phyloP scores from a whole-genome alignment of 1,284 basidiomycete species.

The Ustilago hordei region DNA sequence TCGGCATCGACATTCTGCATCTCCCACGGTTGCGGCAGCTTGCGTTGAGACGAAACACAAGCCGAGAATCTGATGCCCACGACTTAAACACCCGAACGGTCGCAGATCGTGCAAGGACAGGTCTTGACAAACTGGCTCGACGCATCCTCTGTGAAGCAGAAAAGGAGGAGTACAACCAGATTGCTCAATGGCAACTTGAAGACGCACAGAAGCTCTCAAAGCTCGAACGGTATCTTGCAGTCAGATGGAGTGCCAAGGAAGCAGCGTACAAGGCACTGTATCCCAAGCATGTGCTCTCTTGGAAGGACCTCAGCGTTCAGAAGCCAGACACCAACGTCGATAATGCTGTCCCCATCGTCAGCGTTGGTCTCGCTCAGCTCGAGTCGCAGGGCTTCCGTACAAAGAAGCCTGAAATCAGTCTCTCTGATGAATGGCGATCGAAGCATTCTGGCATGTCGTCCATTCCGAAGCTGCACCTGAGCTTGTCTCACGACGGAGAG shows the following conservation, averaged over 20 bases:
- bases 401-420: constrained; percentile 36
- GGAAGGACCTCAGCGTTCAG: constrained; percentile 77
- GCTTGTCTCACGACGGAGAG: constrained; percentile 86
- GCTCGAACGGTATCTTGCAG: constrained; percentile 33
- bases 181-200: constrained; percentile 13
- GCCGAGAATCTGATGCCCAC: neutral
- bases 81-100: neutral
- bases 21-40: constrained; percentile 53
- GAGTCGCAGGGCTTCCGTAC: constrained; percentile 28
- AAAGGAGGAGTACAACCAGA: constrained; percentile 8
- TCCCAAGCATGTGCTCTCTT: constrained; percentile 76
- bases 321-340: constrained; percentile 15
- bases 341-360: neutral
- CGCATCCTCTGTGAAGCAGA: constrained; percentile 33
- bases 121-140: constrained; percentile 43
- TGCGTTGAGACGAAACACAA: constrained; percentile 16
- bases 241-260: constrained; percentile 77
- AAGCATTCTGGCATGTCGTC: constrained; percentile 46
- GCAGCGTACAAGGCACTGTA: constrained; percentile 89
- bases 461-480: constrained; percentile 73
- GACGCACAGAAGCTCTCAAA: neutral
- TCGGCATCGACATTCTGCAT: constrained; percentile 63
- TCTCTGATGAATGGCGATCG: constrained; percentile 43
- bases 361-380: constrained; percentile 12
- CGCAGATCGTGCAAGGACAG: neutral